Evolutionary conservation across 371 early-diverging fungal species (phyloP), one percentile per base, ranked within the genome.

Genomic region (Syncephalis fuscata): DNA sequence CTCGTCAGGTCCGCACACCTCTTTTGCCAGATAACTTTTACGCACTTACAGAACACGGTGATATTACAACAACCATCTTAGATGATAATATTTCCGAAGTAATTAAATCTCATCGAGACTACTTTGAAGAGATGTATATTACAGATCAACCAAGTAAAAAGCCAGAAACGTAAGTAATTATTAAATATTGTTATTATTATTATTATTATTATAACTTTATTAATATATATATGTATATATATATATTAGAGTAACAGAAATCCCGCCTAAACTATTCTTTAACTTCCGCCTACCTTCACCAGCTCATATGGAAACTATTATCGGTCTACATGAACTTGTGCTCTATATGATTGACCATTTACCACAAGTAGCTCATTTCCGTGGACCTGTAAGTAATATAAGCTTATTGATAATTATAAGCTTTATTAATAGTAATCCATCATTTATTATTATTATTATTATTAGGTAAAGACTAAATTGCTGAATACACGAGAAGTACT

Each of bases 401-500:
- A 9, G 19, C 19, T 40, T 40, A 20, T 40, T 4, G 14, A n/a
- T 20, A 37, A 9, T 37, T 9, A 10, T 9, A 9, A 37, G n/a
- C 37, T n/a, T 9, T 37, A n/a, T 37, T 9, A 37, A n/a, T 9
- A 37, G n/a, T 10, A 10, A n/a, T 37, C 37, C 10, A 37, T 10
- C 9, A 10, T n/a, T 37, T 9, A 37, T 37, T 37, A n/a, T n/a
- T 37, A 37, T n/a, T 37, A 9, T 9, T 41, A 41, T 41, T 41
- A 5, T 44, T 44, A 44, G 44, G 19, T 19, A 14, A 44, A 44
- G 44, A 44, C 14, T 24, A 44, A 44, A 24, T 44, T 44, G 44
- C 19, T 19, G 22, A 16, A 44, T 4, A 22, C 19, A 14, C 44
- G 44, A 3, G 44, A 44, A 4, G 22, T 14, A 14, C 19, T 21